Evolutionary conservation across 2,329 filamentous ascomycete genomes (phyloP).

Genomic region (Aspergillus sp.): DNA sequence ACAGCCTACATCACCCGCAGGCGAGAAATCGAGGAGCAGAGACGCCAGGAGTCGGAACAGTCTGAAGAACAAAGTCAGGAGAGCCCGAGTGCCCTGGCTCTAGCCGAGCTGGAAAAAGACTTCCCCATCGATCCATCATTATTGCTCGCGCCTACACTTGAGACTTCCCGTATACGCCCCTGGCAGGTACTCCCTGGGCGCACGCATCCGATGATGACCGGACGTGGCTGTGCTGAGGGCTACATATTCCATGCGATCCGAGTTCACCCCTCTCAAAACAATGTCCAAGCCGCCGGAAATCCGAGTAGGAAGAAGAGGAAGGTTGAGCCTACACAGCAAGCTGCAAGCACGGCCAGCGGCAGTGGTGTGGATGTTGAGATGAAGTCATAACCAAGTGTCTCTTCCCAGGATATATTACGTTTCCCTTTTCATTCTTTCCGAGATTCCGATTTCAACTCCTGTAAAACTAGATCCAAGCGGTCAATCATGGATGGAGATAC

Average conservation of each 20-base stretch:
- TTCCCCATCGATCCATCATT: conserved; percentile 86
- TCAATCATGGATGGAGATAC: background rate
- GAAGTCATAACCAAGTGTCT: conserved; percentile 13
- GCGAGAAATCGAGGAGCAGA: conserved; percentile 21
- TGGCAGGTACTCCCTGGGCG: conserved; percentile 92
- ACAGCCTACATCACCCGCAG: conserved; percentile 59
- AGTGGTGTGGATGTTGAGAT: conserved; percentile 26
- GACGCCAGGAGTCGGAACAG: conserved; percentile 5
- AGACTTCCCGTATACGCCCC: conserved; percentile 70
- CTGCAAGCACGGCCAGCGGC: conserved; percentile 15
- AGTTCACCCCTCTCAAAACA: conserved; percentile 73
- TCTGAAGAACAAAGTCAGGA: background rate
- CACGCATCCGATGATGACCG: conserved; percentile 93
- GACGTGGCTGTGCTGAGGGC: conserved; percentile 79
- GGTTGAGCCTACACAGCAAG: conserved; percentile 28
- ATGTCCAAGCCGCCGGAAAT: conserved; percentile 77
- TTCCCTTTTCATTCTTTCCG: too few relatives aligned
- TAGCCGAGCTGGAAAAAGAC: conserved; percentile 48
- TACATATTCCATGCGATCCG: conserved; percentile 82
- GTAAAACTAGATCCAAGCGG: background rate
- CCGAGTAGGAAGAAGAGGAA: conserved; percentile 63
- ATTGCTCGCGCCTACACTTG: conserved; percentile 71
- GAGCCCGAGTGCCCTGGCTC: conserved; percentile 26
- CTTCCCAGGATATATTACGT: too few relatives aligned
- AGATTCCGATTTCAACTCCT: too few relatives aligned